Evolutionary conservation across 2,329 filamentous ascomycete genomes (phyloP).

Genomic region (Scolecobasidium constrictum): DNA sequence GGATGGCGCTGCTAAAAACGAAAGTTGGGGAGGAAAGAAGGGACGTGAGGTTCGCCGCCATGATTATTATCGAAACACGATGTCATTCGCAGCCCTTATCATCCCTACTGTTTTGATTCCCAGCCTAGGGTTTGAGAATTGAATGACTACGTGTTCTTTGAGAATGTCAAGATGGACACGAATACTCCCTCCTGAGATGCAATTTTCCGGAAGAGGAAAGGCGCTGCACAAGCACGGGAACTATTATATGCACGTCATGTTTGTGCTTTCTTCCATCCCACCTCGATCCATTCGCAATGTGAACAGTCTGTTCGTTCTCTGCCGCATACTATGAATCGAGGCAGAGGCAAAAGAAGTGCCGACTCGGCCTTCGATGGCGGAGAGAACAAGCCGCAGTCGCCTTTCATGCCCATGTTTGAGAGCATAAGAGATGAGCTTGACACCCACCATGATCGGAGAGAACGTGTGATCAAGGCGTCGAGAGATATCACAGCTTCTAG

Average conservation of each 20-base stretch:
- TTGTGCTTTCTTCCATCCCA: too few species aligned
- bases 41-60: background rate
- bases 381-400: constrained; percentile 19
- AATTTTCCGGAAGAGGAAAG: too few species aligned
- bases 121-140: too few species aligned
- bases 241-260: too few species aligned
- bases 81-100: too few species aligned
- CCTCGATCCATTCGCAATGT: too few species aligned
- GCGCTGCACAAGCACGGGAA: too few species aligned
- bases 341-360: background rate
- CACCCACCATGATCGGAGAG: constrained; percentile 84
- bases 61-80: background rate
- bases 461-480: constrained; percentile 81
- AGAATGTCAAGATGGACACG: too few species aligned
- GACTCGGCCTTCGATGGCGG: background rate
- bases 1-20: constrained; percentile 35
- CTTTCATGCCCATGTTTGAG: constrained; percentile 65
- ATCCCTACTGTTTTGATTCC: too few species aligned
- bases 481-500: constrained; percentile 86
- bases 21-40: constrained; percentile 11
- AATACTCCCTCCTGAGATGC: too few species aligned
- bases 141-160: too few species aligned
- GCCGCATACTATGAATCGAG: background rate
- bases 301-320: too few species aligned
- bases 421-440: constrained; percentile 79